phyloP scores from a whole-genome alignment of 495 filamentous ascomycete genomes.

The Podospora pseudocomata region DNA sequence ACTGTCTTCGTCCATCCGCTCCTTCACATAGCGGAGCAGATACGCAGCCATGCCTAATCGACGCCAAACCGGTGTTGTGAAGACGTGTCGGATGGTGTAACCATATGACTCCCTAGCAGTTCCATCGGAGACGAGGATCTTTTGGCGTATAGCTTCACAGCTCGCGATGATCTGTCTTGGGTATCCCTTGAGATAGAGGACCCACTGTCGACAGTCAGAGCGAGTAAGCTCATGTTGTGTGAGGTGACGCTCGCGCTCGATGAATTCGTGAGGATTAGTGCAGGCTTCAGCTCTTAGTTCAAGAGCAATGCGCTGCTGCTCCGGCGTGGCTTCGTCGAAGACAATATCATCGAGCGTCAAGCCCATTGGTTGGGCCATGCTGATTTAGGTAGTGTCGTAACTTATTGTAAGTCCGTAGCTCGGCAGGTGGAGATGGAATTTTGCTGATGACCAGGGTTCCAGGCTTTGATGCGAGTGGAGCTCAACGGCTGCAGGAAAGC shows the following conservation, averaged over 20 bases:
- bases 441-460: background rate
- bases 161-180: conserved; percentile 60
- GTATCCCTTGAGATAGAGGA: conserved; percentile 54
- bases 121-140: conserved; percentile 49
- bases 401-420: background rate
- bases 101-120: conserved; percentile 59
- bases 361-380: conserved; percentile 25
- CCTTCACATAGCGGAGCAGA: conserved; percentile 42
- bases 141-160: conserved; percentile 77
- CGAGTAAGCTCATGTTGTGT: conserved; percentile 53
- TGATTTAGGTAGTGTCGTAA: background rate
- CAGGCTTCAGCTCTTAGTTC: conserved; percentile 22
- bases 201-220: conserved; percentile 65
- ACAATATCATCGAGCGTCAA: conserved; percentile 19
- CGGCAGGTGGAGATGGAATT: background rate
- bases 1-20: conserved; percentile 43
- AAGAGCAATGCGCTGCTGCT: conserved; percentile 24
- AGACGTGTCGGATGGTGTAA: conserved; percentile 81
- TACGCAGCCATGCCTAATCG: conserved; percentile 74
- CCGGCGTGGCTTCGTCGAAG: conserved; percentile 24
- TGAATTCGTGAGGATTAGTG: conserved; percentile 49
- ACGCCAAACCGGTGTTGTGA: conserved; percentile 64
- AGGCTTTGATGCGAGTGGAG: conserved; percentile 7
- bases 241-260: conserved; percentile 62
- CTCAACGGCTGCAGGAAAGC: conserved; percentile 1